Conservation (phyloP, 208 protist genomes). For the Trypanosoma vivax region DNA sequence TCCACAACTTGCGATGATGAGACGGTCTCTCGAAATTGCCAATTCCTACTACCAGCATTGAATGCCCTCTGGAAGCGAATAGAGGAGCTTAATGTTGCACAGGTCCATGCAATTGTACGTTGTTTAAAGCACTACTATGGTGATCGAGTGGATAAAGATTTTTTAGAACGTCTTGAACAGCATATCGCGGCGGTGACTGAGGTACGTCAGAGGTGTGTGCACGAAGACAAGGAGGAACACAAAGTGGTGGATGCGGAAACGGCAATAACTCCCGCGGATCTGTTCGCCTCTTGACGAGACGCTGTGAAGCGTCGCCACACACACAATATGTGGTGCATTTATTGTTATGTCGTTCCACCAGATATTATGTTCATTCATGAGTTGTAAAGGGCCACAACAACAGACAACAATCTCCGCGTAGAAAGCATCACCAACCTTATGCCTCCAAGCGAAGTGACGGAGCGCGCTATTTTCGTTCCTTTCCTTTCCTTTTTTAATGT, state of each 20-base stretch:
- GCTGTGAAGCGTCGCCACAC: not conserved
- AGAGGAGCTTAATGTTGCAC: constrained; percentile 40
- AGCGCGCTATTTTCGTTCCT: too few relatives aligned
- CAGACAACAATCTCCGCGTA: too few relatives aligned
- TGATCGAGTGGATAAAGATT: constrained; percentile 54
- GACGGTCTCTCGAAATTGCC: constrained; percentile 7
- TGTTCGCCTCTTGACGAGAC: not conserved
- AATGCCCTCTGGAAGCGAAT: constrained; percentile 64
- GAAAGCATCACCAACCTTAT: too few relatives aligned
- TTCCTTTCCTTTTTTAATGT: too few relatives aligned
- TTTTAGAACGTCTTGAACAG: constrained; percentile 47
- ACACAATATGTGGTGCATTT: not conserved
- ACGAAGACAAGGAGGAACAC: not conserved
- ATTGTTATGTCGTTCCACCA: too few relatives aligned
- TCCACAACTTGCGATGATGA: too few relatives aligned
- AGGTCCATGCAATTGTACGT: constrained; percentile 53
- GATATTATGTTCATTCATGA: too few relatives aligned
- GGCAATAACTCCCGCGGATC: not conserved
- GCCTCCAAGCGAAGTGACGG: too few relatives aligned
- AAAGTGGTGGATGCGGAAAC: not conserved
- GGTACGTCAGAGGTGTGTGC: not conserved
- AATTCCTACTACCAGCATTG: constrained; percentile 34
- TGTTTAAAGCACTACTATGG: constrained; percentile 58
- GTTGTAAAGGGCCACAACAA: too few relatives aligned
- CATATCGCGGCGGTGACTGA: constrained; percentile 28